These are phyloP conservation scores for Plasmodium fragile DNA, from an alignment of 169 alveolate species.

Conservation along the genomic window DNA sequence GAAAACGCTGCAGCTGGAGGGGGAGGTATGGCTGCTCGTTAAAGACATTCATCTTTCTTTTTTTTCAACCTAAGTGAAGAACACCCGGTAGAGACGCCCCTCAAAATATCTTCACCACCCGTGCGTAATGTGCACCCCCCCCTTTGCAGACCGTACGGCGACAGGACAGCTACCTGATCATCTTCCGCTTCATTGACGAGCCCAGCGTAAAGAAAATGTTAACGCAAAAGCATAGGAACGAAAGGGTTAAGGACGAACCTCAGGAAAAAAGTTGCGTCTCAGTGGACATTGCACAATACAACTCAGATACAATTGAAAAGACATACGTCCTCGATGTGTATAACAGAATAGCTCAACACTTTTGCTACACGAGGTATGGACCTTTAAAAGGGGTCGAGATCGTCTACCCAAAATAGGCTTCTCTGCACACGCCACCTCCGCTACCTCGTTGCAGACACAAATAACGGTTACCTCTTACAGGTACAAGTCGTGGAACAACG, in stretches of 20 bases:
- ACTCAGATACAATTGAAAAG: constrained; percentile 23
- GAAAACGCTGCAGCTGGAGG: constrained; percentile 13
- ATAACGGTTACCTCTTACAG: constrained; percentile 61
- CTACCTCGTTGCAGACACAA: neutral
- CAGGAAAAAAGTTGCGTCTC: constrained; percentile 42
- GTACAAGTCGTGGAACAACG: constrained; percentile 98
- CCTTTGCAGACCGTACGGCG: constrained; percentile 8
- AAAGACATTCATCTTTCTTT: no score
- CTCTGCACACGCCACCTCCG: neutral
- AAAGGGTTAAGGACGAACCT: constrained; percentile 5
- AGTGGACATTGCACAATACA: neutral
- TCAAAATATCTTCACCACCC: neutral
- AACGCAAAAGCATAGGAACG: constrained; percentile 18
- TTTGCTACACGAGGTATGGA: constrained; percentile 36
- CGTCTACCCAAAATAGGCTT: neutral
- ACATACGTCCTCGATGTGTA: constrained; percentile 50
- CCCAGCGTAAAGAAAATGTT: constrained; percentile 6
- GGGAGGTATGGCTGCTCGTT: neutral
- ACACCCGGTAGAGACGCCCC: neutral
- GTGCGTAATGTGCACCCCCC: neutral
- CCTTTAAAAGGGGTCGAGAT: neutral
- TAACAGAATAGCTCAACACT: constrained; percentile 46
- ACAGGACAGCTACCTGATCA: constrained; percentile 18
- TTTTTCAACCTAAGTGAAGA: neutral
- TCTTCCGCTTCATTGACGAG: constrained; percentile 41